Percentiles rank a stretch among this genome's conserved stretches.
phyloP scores from a whole-genome alignment of 805 yeast species.

The Diddensiella transvaalensis region DNA sequence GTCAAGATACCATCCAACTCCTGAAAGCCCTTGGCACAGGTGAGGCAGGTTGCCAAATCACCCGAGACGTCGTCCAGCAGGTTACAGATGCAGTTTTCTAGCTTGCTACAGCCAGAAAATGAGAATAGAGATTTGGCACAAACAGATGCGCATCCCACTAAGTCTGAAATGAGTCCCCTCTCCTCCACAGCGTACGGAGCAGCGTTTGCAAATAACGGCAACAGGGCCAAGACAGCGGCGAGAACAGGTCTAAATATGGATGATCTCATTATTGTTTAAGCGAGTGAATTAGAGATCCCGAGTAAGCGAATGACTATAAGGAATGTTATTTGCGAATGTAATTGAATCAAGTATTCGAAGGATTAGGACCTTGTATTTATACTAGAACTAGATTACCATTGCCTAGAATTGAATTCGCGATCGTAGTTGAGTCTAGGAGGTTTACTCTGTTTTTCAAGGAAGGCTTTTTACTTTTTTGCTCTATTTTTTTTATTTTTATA shows the following conservation, averaged over 20 bases:
- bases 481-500: too few species aligned
- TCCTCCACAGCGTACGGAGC: conserved; percentile 1
- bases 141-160: not conserved
- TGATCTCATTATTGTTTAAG: not conserved
- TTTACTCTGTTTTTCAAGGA: not conserved
- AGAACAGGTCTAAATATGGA: not conserved
- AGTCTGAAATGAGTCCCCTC: not conserved
- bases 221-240: not conserved
- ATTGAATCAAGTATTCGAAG: not conserved
- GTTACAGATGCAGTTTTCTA: not conserved
- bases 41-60: not conserved
- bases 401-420: not conserved
- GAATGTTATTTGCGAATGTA: too few species aligned
- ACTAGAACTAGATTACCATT: not conserved
- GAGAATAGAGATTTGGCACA: not conserved
- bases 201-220: not conserved
- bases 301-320: too few species aligned
- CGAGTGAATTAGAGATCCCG: too few species aligned
- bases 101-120: not conserved
- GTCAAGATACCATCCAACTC: not conserved
- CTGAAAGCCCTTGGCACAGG: not conserved
- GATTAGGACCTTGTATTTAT: not conserved
- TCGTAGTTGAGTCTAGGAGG: not conserved
- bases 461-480: not conserved
- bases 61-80: not conserved